These are phyloP conservation scores for Lithospermum erythrorhizon DNA, from an alignment of 257 asterid genomes.

Conservation along the genomic window DNA sequence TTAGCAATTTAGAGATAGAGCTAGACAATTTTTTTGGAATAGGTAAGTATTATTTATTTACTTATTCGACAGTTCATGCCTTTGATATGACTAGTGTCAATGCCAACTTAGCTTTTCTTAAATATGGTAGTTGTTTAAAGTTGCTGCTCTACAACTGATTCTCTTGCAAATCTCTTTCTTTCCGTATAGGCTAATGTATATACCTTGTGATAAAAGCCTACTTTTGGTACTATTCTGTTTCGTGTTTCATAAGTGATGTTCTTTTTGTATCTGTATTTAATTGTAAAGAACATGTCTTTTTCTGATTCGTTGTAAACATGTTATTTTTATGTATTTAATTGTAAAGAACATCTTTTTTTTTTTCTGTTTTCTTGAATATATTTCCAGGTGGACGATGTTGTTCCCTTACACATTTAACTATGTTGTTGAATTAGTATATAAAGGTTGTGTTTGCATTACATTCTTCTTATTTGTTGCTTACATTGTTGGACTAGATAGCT, in stretches of 20 bases:
- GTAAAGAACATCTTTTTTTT: background rate
- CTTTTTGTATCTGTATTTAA: background rate
- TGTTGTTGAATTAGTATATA: background rate
- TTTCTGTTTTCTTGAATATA: background rate
- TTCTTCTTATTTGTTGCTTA: background rate
- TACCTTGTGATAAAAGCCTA: background rate
- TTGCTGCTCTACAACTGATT: background rate
- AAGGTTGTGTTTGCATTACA: background rate
- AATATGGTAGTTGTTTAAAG: background rate
- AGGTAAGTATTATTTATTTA: too few relatives aligned
- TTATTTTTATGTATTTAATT: too few relatives aligned
- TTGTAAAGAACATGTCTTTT: background rate
- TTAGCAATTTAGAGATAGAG: too few relatives aligned
- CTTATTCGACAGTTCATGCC: too few relatives aligned
- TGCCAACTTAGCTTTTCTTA: background rate
- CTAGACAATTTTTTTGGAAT: too few relatives aligned
- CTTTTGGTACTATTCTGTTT: background rate
- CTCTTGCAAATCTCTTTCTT: background rate
- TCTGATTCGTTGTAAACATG: too few relatives aligned
- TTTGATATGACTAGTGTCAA: background rate
- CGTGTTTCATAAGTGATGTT: background rate
- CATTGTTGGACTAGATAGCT: background rate
- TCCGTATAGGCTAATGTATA: background rate
- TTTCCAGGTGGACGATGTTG: too few relatives aligned
- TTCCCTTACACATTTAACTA: too few relatives aligned